Conservation (phyloP, 768 basidiomycete species). For the Pisolithus orientalis region DNA sequence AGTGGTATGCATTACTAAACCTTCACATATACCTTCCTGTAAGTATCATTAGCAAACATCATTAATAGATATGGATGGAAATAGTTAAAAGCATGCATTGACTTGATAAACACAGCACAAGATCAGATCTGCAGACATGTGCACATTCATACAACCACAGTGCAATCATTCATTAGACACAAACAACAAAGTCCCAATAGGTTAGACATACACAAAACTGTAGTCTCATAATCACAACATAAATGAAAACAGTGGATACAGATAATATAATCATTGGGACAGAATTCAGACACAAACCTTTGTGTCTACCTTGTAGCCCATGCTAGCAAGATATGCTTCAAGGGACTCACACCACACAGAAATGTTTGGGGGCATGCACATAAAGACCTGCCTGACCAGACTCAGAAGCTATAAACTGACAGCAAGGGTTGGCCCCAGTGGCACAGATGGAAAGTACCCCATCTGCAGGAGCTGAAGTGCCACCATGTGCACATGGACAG, state of each 20-base stretch:
- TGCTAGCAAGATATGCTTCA: constrained; percentile 14
- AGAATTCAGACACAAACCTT: constrained; percentile 5
- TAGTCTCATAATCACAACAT: too few species aligned
- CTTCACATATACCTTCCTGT: constrained; percentile 18
- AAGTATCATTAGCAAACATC: background rate
- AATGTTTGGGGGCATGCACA: constrained; percentile 21
- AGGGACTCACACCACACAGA: constrained; percentile 22
- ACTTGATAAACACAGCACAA: too few species aligned
- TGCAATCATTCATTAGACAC: too few species aligned
- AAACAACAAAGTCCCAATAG: too few species aligned
- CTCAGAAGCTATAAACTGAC: constrained; percentile 27
- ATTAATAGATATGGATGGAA: too few species aligned
- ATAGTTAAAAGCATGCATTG: too few species aligned
- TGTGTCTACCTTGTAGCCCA: constrained; percentile 15
- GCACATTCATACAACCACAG: too few species aligned
- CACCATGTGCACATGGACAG: constrained; percentile 1
- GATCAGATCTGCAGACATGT: too few species aligned
- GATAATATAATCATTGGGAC: too few species aligned
- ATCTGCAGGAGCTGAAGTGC: constrained; percentile 18
- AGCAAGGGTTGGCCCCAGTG: constrained; percentile 24
- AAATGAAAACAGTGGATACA: too few species aligned
- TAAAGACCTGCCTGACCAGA: constrained; percentile 21
- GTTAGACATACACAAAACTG: too few species aligned
- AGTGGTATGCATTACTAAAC: constrained; percentile 23
- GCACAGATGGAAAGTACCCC: constrained; percentile 25